A percentile compares a stretch with the other conserved stretches of the same genome.
Conservation (phyloP, 768 basidiomycete species). For the Pleurotus tuber-regium region DNA sequence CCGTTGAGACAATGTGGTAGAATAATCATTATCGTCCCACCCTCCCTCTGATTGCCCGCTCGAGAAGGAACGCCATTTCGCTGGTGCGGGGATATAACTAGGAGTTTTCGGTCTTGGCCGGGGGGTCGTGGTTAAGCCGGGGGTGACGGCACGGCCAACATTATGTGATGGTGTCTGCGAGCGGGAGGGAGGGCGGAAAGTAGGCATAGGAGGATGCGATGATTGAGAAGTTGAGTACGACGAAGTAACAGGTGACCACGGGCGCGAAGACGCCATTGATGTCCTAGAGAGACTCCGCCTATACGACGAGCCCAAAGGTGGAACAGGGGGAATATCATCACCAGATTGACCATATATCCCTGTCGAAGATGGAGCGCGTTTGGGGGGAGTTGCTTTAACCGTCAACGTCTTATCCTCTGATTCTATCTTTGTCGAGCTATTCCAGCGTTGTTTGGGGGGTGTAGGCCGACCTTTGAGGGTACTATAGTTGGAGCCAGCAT, state of each 20-base stretch:
- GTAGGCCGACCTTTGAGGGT: conserved; percentile 36
- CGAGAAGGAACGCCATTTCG: conserved; percentile 47
- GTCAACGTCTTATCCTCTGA: conserved; percentile 45
- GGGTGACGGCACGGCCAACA: conserved; percentile 28
- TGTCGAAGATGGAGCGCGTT: conserved; percentile 47
- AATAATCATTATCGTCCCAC: conserved; percentile 46
- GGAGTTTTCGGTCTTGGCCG: conserved; percentile 79
- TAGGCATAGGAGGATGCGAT: conserved; percentile 38
- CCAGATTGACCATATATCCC: conserved; percentile 30
- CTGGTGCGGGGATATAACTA: conserved; percentile 72
- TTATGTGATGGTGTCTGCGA: conserved; percentile 52
- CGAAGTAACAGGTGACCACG: conserved; percentile 76
- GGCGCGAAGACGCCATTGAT: conserved; percentile 75
- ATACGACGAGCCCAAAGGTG: conserved; percentile 46
- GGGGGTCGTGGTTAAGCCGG: conserved; percentile 42
- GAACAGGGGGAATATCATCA: conserved; percentile 43
- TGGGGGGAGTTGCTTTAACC: conserved; percentile 48
- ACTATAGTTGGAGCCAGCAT: conserved; percentile 26
- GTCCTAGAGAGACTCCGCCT: conserved; percentile 68
- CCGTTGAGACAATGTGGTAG: conserved; percentile 47
- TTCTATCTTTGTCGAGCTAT: conserved; percentile 76
- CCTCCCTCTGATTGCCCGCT: conserved; percentile 43
- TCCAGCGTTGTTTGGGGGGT: conserved; percentile 61
- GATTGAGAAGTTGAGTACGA: conserved; percentile 70
- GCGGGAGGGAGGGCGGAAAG: conserved; percentile 51